Conservation (phyloP, 805 yeast species). For the Teunomyces barrocoloradensis region DNA sequence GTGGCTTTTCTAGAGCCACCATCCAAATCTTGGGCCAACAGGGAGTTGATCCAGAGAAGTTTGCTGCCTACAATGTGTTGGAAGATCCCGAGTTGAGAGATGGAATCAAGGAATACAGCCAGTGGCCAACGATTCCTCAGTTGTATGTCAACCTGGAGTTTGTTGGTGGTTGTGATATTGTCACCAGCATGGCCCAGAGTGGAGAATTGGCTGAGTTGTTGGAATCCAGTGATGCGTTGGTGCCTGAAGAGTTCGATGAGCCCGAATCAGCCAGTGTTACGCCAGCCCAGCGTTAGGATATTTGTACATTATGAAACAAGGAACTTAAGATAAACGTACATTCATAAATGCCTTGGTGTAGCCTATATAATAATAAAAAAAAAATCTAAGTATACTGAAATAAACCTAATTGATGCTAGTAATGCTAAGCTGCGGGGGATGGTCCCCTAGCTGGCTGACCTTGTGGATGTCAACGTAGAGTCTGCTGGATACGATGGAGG, state of each 20-base stretch:
- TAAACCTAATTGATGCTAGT: not conserved
- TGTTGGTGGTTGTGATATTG: conserved; percentile 96
- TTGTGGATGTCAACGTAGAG: conserved; percentile 2
- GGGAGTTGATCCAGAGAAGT: conserved; percentile 94
- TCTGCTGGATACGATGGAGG: not conserved
- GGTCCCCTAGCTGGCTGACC: not conserved
- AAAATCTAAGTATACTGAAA: not conserved
- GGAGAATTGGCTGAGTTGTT: conserved; percentile 90
- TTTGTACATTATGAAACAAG: not conserved
- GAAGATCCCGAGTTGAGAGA: conserved; percentile 93
- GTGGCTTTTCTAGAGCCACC: conserved; percentile 96
- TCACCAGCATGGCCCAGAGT: conserved; percentile 82
- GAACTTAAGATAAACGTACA: not conserved
- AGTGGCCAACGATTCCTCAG: conserved; percentile 99
- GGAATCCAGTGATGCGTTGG: conserved; percentile 73
- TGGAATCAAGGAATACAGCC: conserved; percentile 91
- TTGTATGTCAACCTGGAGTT: conserved; percentile 87
- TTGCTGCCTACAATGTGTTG: conserved; percentile 94
- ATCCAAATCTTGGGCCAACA: conserved; percentile 91
- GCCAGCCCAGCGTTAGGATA: conserved; percentile 23
- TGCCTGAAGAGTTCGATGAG: conserved; percentile 69
- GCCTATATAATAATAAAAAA: not conserved
- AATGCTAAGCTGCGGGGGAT: not conserved
- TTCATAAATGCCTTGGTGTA: not conserved
- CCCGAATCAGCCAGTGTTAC: conserved; percentile 29